Evolutionary conservation across 345 rosid genomes (phyloP).

Genomic region (Garcia nutans): DNA sequence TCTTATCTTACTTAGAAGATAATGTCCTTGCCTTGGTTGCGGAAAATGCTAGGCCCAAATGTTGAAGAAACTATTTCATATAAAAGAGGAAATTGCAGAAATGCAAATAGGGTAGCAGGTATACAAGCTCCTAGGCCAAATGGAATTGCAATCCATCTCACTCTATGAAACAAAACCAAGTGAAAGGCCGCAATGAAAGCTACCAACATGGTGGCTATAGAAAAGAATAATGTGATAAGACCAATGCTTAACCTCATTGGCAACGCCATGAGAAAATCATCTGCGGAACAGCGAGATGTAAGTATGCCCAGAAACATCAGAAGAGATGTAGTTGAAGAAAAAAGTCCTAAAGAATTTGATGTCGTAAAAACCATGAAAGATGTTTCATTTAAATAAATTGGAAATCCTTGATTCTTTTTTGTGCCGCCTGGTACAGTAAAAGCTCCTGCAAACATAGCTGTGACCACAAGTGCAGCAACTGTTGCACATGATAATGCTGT

Average conservation of each 20-base stretch:
- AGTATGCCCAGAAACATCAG: slow-evolving; percentile 22
- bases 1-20: neutral
- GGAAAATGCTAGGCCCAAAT: slow-evolving; percentile 2
- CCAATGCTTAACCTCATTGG: slow-evolving; percentile 18
- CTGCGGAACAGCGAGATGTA: slow-evolving; percentile 14
- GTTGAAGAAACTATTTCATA: neutral
- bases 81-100: slow-evolving; percentile 16
- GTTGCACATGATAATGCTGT: slow-evolving; percentile 19
- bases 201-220: slow-evolving; percentile 13
- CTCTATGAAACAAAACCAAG: slow-evolving; percentile 4
- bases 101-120: slow-evolving; percentile 14
- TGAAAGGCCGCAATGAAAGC: slow-evolving; percentile 7
- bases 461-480: slow-evolving; percentile 19
- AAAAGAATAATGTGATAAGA: slow-evolving; percentile 11
- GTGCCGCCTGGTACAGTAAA: slow-evolving; percentile 23
- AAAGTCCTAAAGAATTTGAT: slow-evolving; percentile 5
- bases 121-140: neutral
- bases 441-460: slow-evolving; percentile 20
- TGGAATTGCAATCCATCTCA: slow-evolving; percentile 13
- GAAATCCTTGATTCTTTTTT: neutral
- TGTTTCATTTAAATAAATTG: neutral
- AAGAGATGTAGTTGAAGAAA: slow-evolving; percentile 13
- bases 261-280: slow-evolving; percentile 19
- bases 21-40: neutral
- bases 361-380: slow-evolving; percentile 9